A percentile compares a stretch with the other conserved stretches of the same genome.
These are phyloP conservation scores for Calvatia gigantea DNA, from an alignment of 768 basidiomycete genomes.

Conservation along the genomic window DNA sequence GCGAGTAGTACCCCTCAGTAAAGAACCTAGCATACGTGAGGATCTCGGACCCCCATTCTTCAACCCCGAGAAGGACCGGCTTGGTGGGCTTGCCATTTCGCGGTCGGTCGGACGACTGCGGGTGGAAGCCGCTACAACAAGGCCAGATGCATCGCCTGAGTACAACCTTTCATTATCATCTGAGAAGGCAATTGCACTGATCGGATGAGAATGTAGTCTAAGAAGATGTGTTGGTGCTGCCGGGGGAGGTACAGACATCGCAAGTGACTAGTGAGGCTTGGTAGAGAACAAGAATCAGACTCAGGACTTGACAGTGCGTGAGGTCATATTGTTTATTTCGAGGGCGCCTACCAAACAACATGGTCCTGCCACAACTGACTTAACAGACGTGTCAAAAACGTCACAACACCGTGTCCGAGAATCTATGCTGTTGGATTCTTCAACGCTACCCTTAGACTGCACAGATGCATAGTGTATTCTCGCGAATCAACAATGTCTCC, in stretches of 20 bases:
- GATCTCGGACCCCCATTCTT: constrained; percentile 65
- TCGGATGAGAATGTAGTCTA: constrained; percentile 63
- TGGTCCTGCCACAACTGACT: neutral
- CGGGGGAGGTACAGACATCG: constrained; percentile 27
- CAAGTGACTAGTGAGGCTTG: neutral
- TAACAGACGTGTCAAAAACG: constrained; percentile 8
- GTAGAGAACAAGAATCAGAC: neutral
- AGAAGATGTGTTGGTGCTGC: constrained; percentile 72
- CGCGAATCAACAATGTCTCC: constrained; percentile 72
- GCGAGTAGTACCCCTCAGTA: neutral
- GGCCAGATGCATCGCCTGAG: constrained; percentile 81
- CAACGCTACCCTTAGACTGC: constrained; percentile 3
- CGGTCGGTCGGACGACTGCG: constrained; percentile 68
- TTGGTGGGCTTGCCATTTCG: constrained; percentile 76
- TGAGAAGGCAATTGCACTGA: constrained; percentile 63
- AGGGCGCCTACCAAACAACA: constrained; percentile 15
- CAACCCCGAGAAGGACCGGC: constrained; percentile 73
- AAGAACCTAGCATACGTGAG: constrained; percentile 64
- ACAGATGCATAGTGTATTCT: constrained; percentile 66
- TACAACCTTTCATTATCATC: constrained; percentile 76
- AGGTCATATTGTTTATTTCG: neutral
- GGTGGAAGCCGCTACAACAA: constrained; percentile 74
- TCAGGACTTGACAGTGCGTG: neutral
- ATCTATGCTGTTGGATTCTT: constrained; percentile 1
- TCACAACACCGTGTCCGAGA: constrained; percentile 7